Evolutionary conservation across 129 eudicot genomes (phyloP), one percentile per base, ranked within the genome.

Genomic region (Lonicera japonica): DNA sequence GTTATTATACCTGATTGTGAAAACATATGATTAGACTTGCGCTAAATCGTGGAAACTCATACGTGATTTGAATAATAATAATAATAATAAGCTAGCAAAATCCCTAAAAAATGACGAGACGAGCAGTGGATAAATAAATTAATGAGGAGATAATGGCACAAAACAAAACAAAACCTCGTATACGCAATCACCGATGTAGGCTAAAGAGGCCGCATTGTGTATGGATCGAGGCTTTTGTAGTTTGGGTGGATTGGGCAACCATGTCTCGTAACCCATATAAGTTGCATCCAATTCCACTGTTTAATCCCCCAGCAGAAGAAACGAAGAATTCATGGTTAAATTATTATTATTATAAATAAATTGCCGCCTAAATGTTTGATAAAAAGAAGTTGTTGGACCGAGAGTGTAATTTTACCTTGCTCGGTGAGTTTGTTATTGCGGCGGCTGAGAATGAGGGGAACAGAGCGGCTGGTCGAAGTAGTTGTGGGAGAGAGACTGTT

Each of bases 181-280:
- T 64, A 94, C 73, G 72, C 96, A 80, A 64, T 94, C 99, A 56
- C 99, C 99, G 29, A 94, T 74, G 67, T 82, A 94, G 17, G 99
- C 99, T 60, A 94, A 70, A 2, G 95, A 65, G 0, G 96, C 95
- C 5, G 99, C 96, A 68, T 94, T 94, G 73, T 67, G 81, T 22
- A 75, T 54, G 7, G 99, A 85, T 8, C 96, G 92, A 56, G 99
- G 99, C 68, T 85, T 94, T 50, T 94, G 89, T 58, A 94, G 95
- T 43, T 43, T 94, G 0, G 96, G 99, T 9, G 96, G 77, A 46
- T 66, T 83, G 0, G 99, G 96, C 75, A 88, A 61, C 99, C 99
- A 94, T 48, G 80, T 75, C 43, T 94, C 95, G 34, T 69, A 83
- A 3, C 99, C 96, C 86, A 94, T 24, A 74, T 85, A 94, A 25